Conservation (phyloP, 495 filamentous ascomycete species). For the Lentithecium fluviatile region DNA sequence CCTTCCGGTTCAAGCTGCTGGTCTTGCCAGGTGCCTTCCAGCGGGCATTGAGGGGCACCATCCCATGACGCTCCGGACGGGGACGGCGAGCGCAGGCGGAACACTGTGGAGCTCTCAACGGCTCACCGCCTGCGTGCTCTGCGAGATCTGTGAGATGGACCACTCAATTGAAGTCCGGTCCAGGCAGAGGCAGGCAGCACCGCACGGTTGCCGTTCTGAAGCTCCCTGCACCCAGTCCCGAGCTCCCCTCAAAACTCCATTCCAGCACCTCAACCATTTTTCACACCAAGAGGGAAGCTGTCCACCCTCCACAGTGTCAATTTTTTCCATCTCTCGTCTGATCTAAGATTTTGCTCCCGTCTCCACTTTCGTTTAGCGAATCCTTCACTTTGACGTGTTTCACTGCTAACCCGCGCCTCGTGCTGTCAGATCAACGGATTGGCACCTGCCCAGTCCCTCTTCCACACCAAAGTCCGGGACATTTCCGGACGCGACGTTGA, state of each 20-base stretch:
- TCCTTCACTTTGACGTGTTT: constrained; percentile 18
- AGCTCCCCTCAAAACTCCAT: constrained; percentile 8
- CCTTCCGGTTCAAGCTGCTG: constrained; percentile 14
- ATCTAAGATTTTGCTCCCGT: neutral
- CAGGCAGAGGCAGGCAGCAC: constrained; percentile 33
- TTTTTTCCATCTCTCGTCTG: neutral
- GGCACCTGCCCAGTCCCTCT: constrained; percentile 44
- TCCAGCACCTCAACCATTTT: neutral
- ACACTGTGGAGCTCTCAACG: neutral
- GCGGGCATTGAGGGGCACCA: neutral
- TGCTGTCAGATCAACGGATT: constrained; percentile 38
- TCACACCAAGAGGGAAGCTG: too few species aligned
- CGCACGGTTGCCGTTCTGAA: constrained; percentile 13
- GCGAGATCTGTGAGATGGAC: neutral
- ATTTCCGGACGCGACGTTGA: constrained; percentile 34
- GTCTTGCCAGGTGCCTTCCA: neutral
- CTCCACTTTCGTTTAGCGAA: constrained; percentile 3
- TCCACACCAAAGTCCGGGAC: constrained; percentile 40
- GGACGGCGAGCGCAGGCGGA: neutral
- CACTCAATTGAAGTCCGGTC: neutral
- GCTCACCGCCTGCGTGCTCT: constrained; percentile 3
- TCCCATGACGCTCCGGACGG: neutral
- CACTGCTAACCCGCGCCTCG: constrained; percentile 29
- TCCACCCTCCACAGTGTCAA: neutral
- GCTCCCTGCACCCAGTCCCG: constrained; percentile 6